A percentile compares a stretch with the other conserved stretches of the same genome.
Conservation (phyloP, 768 basidiomycete species). For the Trametes elegans region DNA sequence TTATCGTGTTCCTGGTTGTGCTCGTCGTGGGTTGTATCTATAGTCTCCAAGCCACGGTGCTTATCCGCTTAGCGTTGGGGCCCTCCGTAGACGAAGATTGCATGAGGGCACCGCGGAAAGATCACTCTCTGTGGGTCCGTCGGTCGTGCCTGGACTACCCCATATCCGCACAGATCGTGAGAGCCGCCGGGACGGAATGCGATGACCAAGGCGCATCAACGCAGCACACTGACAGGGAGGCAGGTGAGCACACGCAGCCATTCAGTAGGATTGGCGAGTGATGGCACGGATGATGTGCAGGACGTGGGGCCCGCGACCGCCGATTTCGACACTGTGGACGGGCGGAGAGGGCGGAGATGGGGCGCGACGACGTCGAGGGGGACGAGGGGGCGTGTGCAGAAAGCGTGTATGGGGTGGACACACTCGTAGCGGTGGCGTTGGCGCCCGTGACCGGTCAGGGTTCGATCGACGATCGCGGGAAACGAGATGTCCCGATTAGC, state of each 20-base stretch:
- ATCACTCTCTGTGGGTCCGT: too few relatives aligned
- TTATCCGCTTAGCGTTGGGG: background rate
- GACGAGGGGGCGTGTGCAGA: background rate
- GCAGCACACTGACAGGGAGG: too few relatives aligned
- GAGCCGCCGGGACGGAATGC: background rate
- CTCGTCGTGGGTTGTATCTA: background rate
- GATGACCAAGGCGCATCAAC: too few relatives aligned
- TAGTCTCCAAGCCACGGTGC: background rate
- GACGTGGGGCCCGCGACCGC: too few relatives aligned
- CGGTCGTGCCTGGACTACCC: background rate
- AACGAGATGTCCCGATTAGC: slow-evolving; percentile 1
- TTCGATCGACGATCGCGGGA: slow-evolving; percentile 6
- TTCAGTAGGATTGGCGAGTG: too few relatives aligned
- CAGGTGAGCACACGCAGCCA: too few relatives aligned
- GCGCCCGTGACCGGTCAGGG: background rate
- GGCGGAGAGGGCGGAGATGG: background rate
- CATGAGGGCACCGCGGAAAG: too few relatives aligned
- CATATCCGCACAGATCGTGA: background rate
- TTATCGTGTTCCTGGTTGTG: slow-evolving; percentile 1
- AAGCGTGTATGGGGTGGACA: background rate
- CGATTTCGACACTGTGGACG: too few relatives aligned
- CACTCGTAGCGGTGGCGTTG: slow-evolving; percentile 6
- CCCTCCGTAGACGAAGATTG: too few relatives aligned
- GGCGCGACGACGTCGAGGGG: background rate
- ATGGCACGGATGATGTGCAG: too few relatives aligned